A percentile compares a stretch with the other conserved stretches of the same genome.
Evolutionary conservation across 2,329 filamentous ascomycete genomes (phyloP).

Genomic region (Penicillium brevicompactum): DNA sequence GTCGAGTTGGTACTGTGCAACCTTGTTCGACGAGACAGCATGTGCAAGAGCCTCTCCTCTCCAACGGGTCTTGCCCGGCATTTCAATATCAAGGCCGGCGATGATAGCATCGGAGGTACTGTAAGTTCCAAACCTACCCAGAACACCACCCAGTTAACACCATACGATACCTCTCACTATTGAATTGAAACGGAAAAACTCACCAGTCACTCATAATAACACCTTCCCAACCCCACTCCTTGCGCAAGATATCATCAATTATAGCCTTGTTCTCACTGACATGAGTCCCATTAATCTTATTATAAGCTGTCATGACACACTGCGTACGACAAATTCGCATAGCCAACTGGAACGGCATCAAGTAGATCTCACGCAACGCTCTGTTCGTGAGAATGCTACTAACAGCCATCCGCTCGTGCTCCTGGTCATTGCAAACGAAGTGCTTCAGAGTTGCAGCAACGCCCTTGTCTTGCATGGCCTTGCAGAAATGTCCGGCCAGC

Average conservation of each 20-base stretch:
- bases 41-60: conserved; percentile 43
- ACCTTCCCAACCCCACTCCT: conserved; percentile 51
- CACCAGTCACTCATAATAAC: conserved; percentile 52
- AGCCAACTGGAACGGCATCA: conserved; percentile 65
- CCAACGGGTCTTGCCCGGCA: conserved; percentile 50
- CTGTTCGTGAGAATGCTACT: conserved; percentile 51
- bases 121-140: conserved; percentile 48
- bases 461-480: conserved; percentile 71
- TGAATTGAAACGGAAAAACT: conserved; percentile 1
- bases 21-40: conserved; percentile 58
- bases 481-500: conserved; percentile 71
- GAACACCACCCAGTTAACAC: neutral
- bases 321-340: conserved; percentile 58
- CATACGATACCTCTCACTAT: neutral
- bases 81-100: conserved; percentile 51
- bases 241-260: conserved; percentile 47
- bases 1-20: conserved; percentile 58
- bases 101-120: conserved; percentile 48
- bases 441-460: conserved; percentile 78
- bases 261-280: conserved; percentile 46
- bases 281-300: conserved; percentile 56
- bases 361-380: conserved; percentile 64
- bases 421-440: conserved; percentile 52
- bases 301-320: conserved; percentile 63
- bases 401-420: conserved; percentile 48